Conservation (phyloP, 2,329 filamentous ascomycete genomes). For the Canariomyces notabilis region DNA sequence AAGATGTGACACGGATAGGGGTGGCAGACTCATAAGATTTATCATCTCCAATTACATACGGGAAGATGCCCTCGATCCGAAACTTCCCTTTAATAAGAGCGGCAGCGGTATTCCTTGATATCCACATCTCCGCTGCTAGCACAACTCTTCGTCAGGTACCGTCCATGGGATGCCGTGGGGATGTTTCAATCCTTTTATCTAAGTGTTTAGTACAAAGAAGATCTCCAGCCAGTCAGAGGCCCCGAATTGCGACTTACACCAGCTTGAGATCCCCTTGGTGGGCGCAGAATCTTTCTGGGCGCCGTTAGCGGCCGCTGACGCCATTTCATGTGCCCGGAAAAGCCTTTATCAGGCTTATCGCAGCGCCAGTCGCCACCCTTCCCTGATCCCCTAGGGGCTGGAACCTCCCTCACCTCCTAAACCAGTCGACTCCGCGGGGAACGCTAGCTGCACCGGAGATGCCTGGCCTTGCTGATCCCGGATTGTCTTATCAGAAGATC, state of each 20-base stretch:
- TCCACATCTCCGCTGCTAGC: constrained; percentile 20
- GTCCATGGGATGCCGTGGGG: constrained; percentile 4
- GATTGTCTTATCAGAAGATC: constrained; percentile 7
- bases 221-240: constrained; percentile 17
- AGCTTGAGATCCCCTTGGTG: constrained; percentile 4
- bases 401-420: too few relatives aligned
- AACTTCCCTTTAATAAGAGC: background rate
- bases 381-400: background rate
- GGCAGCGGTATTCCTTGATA: constrained; percentile 1
- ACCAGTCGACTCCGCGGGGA: constrained; percentile 16
- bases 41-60: background rate
- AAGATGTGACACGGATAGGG: background rate
- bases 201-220: background rate
- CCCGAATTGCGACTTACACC: constrained; percentile 19
- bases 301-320: constrained; percentile 25
- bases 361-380: too few relatives aligned
- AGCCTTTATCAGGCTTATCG: constrained; percentile 20
- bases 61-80: background rate
- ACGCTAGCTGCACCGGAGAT: constrained; percentile 13
- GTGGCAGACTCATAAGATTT: background rate
- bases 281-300: constrained; percentile 14
- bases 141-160: constrained; percentile 5
- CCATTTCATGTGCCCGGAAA: constrained; percentile 20
- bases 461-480: background rate
- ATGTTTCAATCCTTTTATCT: constrained; percentile 14